Conservation (phyloP, 176 grass and related monocot genomes). For the Lolium rigidum region DNA sequence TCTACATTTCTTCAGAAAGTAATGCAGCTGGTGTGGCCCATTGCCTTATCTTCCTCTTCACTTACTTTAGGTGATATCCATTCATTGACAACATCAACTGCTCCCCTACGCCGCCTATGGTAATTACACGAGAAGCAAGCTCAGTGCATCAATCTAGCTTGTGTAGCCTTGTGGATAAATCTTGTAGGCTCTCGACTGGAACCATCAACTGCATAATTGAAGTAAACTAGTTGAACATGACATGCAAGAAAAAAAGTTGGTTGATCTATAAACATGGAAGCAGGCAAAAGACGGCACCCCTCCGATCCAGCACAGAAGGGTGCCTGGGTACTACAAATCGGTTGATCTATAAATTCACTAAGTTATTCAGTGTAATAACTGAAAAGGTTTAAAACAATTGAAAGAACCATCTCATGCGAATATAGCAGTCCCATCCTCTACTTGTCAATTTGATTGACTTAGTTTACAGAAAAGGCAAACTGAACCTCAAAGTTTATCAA, state of each 20-base stretch:
- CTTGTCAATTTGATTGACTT: no score
- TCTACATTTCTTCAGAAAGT: no score
- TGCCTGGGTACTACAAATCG: no score
- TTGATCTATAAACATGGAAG: conserved; percentile 6
- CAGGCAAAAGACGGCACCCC: conserved; percentile 39
- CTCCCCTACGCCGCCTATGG: conserved; percentile 35
- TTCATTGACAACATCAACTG: conserved; percentile 55
- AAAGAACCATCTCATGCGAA: no score
- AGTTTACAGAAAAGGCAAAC: no score
- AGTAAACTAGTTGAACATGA: conserved; percentile 17
- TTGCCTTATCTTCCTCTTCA: conserved; percentile 50
- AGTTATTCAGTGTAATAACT: no score
- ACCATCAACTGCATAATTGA: conserved; percentile 48
- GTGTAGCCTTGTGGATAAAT: conserved; percentile 51
- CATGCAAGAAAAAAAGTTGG: conserved; percentile 13
- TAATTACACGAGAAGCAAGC: conserved; percentile 48
- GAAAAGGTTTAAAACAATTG: no score
- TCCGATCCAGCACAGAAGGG: conserved; percentile 45
- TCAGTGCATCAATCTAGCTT: conserved; percentile 51
- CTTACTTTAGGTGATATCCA: conserved; percentile 64
- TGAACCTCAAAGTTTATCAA: no score
- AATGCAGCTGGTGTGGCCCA: no score
- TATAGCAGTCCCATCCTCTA: no score
- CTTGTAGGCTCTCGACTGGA: conserved; percentile 45
- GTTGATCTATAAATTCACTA: no score